phyloP scores from a whole-genome alignment of 306 rosid genomes.

The Gleditsia sinensis region DNA sequence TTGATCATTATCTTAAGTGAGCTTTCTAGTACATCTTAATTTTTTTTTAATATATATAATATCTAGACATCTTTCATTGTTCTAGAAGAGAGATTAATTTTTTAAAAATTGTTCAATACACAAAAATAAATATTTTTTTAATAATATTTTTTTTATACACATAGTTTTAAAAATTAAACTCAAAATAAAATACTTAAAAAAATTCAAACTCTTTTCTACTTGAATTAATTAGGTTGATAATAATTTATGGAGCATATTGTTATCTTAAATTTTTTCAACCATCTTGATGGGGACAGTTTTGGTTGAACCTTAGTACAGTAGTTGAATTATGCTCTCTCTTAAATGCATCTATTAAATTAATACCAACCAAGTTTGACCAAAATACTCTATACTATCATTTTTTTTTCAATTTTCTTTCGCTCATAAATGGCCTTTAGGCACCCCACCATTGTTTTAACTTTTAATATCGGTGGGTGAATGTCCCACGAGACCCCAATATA shows the following conservation, averaged over 20 bases:
- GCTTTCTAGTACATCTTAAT: constrained; percentile 12
- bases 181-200: too few relatives aligned
- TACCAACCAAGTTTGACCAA: constrained; percentile 38
- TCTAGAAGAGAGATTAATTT: too few relatives aligned
- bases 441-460: background rate
- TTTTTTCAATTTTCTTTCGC: background rate
- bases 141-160: too few relatives aligned
- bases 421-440: too few relatives aligned
- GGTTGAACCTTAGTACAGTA: constrained; percentile 17
- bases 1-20: background rate
- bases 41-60: too few relatives aligned
- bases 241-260: background rate
- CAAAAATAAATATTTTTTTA: too few relatives aligned
- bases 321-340: constrained; percentile 28
- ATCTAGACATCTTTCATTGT: too few relatives aligned
- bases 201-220: too few relatives aligned
- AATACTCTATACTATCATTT: background rate
- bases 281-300: constrained; percentile 30
- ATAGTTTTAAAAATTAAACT: too few relatives aligned
- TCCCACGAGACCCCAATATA: background rate
- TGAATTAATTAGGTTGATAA: background rate
- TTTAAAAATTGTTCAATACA: too few relatives aligned
- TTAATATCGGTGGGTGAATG: background rate
- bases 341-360: constrained; percentile 27
- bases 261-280: constrained; percentile 24